Conservation (phyloP, 176 grass and related monocot species). For the Dactylis glomerata region DNA sequence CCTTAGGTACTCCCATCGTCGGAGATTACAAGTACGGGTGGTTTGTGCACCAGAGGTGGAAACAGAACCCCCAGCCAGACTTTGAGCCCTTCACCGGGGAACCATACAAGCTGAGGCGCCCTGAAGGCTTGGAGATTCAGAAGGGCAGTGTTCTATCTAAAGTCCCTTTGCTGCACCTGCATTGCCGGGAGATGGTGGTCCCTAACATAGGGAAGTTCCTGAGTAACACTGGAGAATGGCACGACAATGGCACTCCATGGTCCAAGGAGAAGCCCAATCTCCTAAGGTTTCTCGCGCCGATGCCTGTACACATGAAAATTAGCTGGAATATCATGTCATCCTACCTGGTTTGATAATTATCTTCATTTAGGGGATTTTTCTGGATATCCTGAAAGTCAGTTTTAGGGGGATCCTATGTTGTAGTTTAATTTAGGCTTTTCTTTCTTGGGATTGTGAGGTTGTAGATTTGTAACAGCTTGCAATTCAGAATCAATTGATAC, state of each 20-base stretch:
- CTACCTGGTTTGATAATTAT: constrained; percentile 46
- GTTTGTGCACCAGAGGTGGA: constrained; percentile 83
- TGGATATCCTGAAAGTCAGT: neutral
- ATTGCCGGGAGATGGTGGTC: constrained; percentile 89
- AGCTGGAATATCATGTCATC: constrained; percentile 93
- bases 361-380: neutral
- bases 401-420: neutral
- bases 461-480: neutral
- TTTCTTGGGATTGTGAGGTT: neutral
- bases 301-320: constrained; percentile 78
- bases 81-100: constrained; percentile 59
- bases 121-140: constrained; percentile 71
- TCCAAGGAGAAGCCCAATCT: constrained; percentile 55
- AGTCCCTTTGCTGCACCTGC: constrained; percentile 78
- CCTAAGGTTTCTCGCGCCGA: constrained; percentile 51
- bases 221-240: constrained; percentile 51
- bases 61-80: constrained; percentile 60
- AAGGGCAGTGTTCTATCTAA: constrained; percentile 82
- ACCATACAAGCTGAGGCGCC: constrained; percentile 64
- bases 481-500: neutral
- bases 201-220: constrained; percentile 75
- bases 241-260: constrained; percentile 41
- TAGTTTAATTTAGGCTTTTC: neutral
- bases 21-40: constrained; percentile 90
- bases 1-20: constrained; percentile 72